A percentile compares a stretch with the other conserved stretches of the same genome.
These are phyloP conservation scores for Jackrogersella minutella DNA, from an alignment of 495 filamentous ascomycete genomes.

Conservation along the genomic window DNA sequence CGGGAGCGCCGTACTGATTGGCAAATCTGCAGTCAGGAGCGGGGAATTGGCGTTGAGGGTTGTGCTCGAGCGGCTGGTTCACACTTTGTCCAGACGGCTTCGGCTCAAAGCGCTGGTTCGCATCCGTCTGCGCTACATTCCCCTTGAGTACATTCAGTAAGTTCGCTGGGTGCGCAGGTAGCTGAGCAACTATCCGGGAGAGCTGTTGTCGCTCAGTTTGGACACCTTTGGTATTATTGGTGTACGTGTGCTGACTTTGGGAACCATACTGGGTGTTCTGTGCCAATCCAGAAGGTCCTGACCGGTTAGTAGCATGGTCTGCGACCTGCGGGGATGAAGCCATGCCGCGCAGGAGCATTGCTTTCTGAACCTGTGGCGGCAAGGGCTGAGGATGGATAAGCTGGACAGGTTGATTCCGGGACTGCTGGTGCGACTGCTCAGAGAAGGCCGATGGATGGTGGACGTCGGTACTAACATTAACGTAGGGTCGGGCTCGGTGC, in stretches of 20 bases:
- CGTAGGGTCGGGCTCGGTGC: slow-evolving; percentile 40
- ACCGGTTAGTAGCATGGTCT: slow-evolving; percentile 16
- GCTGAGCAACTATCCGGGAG: slow-evolving; percentile 67
- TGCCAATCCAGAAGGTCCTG: slow-evolving; percentile 39
- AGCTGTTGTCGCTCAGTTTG: slow-evolving; percentile 63
- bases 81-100: slow-evolving; percentile 9
- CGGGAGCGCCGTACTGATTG: slow-evolving; percentile 31
- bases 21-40: slow-evolving; percentile 29
- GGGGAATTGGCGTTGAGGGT: slow-evolving; percentile 18
- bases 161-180: slow-evolving; percentile 69
- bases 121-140: slow-evolving; percentile 23
- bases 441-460: slow-evolving; percentile 12
- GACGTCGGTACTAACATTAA: slow-evolving; percentile 31
- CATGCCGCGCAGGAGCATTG: slow-evolving; percentile 44
- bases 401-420: slow-evolving; percentile 47
- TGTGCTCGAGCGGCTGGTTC: slow-evolving; percentile 27
- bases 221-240: background rate
- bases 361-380: slow-evolving; percentile 59
- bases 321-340: slow-evolving; percentile 32
- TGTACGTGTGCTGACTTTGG: slow-evolving; percentile 13
- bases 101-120: slow-evolving; percentile 10
- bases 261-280: slow-evolving; percentile 35
- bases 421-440: slow-evolving; percentile 27
- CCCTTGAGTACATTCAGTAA: slow-evolving; percentile 71
- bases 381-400: slow-evolving; percentile 63